phyloP scores from a whole-genome alignment of 140 eudicot genomes.

The Oenanthe javanica region DNA sequence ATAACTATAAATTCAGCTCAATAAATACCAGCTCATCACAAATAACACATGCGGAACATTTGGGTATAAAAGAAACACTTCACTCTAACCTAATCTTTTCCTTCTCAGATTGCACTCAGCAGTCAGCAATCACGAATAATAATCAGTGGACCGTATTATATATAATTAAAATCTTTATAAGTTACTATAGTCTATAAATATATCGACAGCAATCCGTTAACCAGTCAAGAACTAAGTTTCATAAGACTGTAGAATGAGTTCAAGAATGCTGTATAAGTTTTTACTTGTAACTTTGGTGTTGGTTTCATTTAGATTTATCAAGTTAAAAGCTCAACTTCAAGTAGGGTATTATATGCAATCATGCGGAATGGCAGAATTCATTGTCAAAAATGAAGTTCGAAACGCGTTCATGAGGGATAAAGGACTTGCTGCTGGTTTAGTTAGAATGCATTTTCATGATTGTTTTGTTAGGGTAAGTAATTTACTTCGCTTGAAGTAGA shows the following conservation, averaged over 20 bases:
- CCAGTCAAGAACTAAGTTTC: neutral
- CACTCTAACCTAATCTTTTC: neutral
- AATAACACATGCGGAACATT: too few relatives aligned
- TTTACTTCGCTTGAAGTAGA: neutral
- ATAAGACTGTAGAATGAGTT: constrained; percentile 14
- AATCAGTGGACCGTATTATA: neutral
- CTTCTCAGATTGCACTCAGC: neutral
- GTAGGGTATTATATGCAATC: constrained; percentile 49
- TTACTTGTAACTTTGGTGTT: constrained; percentile 4
- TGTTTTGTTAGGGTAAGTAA: constrained; percentile 73
- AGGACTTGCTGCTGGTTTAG: constrained; percentile 70
- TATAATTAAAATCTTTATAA: neutral
- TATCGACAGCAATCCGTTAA: neutral
- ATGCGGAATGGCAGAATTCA: constrained; percentile 44
- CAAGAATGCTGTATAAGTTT: neutral
- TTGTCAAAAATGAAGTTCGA: constrained; percentile 52
- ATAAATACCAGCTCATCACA: too few relatives aligned
- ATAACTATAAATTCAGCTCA: too few relatives aligned
- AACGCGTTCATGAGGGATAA: constrained; percentile 38
- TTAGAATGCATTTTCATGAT: constrained; percentile 76
- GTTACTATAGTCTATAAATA: constrained; percentile 11
- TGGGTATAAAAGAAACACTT: neutral
- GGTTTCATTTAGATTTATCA: constrained; percentile 10
- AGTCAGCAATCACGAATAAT: neutral
- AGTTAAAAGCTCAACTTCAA: constrained; percentile 52